Conservation (phyloP, 805 yeast genomes). For the Tanozyma kutaoensis region DNA sequence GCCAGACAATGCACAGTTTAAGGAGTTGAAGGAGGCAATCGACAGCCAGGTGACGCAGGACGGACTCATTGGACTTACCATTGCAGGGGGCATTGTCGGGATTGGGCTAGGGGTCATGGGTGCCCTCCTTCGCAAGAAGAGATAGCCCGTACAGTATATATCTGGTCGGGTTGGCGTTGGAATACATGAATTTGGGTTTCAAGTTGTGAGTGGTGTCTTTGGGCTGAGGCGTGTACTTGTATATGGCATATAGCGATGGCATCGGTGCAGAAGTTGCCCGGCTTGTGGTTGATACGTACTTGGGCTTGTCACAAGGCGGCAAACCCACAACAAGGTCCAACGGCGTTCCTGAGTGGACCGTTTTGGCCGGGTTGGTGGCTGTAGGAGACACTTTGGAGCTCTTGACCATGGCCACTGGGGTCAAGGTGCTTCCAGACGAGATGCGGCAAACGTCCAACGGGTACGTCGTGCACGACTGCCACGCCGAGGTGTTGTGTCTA, state of each 20-base stretch:
- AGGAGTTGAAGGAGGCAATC: constrained; percentile 56
- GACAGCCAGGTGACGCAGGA: constrained; percentile 79
- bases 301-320: too few relatives aligned
- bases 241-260: too few relatives aligned
- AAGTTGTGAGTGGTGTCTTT: too few relatives aligned
- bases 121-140: constrained; percentile 22
- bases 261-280: too few relatives aligned
- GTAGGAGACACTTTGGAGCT: constrained; percentile 20
- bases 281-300: too few relatives aligned
- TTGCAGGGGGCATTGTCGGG: constrained; percentile 78
- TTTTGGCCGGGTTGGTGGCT: constrained; percentile 57
- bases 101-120: constrained; percentile 58
- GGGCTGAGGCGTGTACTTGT: too few relatives aligned
- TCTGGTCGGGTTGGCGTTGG: too few relatives aligned
- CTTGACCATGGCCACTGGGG: constrained; percentile 63
- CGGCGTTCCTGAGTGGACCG: constrained; percentile 71
- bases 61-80: constrained; percentile 79
- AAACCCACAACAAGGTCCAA: constrained; percentile 52
- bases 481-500: constrained; percentile 73
- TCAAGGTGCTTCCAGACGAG: constrained; percentile 58
- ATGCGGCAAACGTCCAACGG: constrained; percentile 38
- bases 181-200: too few relatives aligned
- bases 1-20: constrained; percentile 74
- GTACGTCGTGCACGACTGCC: constrained; percentile 67
- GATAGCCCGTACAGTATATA: constrained; percentile 3